A percentile compares a stretch with the other conserved stretches of the same genome.
These are phyloP conservation scores for Paradendryphiella salina DNA, from an alignment of 2,329 filamentous ascomycete genomes.

Conservation along the genomic window DNA sequence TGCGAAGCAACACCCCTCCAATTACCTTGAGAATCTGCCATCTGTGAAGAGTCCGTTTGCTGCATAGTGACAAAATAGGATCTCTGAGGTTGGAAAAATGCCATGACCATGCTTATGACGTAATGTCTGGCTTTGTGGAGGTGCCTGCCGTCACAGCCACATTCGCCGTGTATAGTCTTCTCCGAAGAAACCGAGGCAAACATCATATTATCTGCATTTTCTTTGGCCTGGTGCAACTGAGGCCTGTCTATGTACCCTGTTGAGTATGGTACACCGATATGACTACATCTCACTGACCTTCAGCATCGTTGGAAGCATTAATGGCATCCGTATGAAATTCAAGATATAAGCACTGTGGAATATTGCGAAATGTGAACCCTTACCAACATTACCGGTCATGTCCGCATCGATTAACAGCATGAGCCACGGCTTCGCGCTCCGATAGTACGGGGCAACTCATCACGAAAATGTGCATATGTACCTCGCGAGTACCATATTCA, in stretches of 20 bases:
- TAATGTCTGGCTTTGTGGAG: not conserved
- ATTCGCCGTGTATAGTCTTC: not conserved
- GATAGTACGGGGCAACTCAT: constrained; percentile 57
- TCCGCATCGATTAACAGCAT: not conserved
- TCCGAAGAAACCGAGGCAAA: not conserved
- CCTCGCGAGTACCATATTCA: constrained; percentile 44
- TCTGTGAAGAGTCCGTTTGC: not conserved
- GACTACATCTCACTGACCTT: not conserved
- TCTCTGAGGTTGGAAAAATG: not conserved
- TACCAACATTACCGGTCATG: not conserved
- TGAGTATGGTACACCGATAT: not conserved
- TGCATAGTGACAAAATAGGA: not conserved
- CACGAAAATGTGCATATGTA: constrained; percentile 49
- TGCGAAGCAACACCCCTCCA: not conserved
- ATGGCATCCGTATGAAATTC: too few relatives aligned
- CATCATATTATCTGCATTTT: not conserved
- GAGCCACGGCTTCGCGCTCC: constrained; percentile 51
- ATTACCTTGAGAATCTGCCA: not conserved
- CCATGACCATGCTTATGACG: not conserved
- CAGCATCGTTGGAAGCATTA: not conserved
- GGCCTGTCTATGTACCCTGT: not conserved
- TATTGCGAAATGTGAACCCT: not conserved
- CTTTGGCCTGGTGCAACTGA: not conserved
- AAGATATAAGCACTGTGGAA: not conserved
- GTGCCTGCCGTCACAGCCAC: not conserved